A percentile compares a stretch with the other conserved stretches of the same genome.
These are phyloP conservation scores for Coccomyxa sp. DNA, from an alignment of 139 green algal genomes.

Conservation along the genomic window DNA sequence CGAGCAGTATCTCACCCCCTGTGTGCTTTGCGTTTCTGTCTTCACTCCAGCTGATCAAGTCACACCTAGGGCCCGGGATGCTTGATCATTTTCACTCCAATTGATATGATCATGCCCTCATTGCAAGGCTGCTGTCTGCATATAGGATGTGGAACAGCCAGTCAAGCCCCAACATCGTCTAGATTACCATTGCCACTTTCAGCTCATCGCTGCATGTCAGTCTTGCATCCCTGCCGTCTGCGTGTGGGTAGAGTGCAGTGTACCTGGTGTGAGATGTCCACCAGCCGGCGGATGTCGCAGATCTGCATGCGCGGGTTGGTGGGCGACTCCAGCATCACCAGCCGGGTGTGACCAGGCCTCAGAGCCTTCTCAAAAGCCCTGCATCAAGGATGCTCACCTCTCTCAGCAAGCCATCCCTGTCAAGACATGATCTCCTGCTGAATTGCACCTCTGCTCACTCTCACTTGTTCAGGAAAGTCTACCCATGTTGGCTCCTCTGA, in stretches of 20 bases:
- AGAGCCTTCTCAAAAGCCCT: conserved; percentile 60
- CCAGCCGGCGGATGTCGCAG: conserved; percentile 85
- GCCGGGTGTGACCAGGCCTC: conserved; percentile 68
- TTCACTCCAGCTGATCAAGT: too few species aligned
- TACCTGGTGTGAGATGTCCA: conserved; percentile 55
- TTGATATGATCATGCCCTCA: too few species aligned
- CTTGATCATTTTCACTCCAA: too few species aligned
- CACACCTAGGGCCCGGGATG: too few species aligned
- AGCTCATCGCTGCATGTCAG: too few species aligned
- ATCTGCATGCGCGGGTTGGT: conserved; percentile 98
- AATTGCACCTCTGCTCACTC: not conserved
- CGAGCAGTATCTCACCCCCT: too few species aligned
- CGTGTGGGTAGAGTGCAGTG: not conserved
- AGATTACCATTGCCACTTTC: too few species aligned
- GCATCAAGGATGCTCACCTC: conserved; percentile 2
- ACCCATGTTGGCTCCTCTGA: not conserved
- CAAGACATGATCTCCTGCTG: not conserved
- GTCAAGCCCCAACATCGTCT: too few species aligned
- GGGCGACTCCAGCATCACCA: conserved; percentile 96
- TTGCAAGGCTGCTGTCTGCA: too few species aligned
- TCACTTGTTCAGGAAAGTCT: not conserved
- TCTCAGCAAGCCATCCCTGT: not conserved
- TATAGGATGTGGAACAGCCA: too few species aligned
- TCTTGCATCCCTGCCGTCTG: too few species aligned
- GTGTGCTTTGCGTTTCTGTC: too few species aligned